Evolutionary conservation across 441 rosid genomes (phyloP).

Genomic region (Biscutella laevigata): DNA sequence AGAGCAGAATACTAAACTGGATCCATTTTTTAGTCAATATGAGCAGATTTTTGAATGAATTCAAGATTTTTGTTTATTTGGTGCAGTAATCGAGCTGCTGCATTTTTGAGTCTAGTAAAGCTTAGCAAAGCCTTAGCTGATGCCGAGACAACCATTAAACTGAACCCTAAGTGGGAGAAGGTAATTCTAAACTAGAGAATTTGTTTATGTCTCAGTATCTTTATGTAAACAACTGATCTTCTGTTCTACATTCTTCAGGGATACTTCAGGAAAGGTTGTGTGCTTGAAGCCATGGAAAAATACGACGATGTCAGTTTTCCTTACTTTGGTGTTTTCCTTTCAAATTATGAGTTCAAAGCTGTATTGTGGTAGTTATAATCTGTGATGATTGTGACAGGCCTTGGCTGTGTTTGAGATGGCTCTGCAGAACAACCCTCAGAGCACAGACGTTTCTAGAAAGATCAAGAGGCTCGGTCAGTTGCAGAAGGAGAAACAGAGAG

Average conservation of each 20-base stretch:
- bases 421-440: conserved; percentile 63
- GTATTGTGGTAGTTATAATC: neutral
- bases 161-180: conserved; percentile 95
- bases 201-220: neutral
- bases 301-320: conserved; percentile 59
- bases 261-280: conserved; percentile 88
- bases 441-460: conserved; percentile 79
- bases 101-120: conserved; percentile 76
- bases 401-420: conserved; percentile 67
- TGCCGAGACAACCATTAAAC: conserved; percentile 71
- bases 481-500: conserved; percentile 72
- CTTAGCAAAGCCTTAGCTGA: conserved; percentile 87
- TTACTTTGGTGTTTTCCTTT: neutral
- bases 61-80: neutral
- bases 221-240: neutral
- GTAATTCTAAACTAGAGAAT: conserved; percentile 21
- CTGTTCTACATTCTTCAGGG: conserved; percentile 45
- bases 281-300: conserved; percentile 89
- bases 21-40: neutral
- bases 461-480: conserved; percentile 68
- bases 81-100: conserved; percentile 89
- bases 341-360: neutral
- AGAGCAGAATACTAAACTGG: conserved; percentile 12
- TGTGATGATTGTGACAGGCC: conserved; percentile 41
- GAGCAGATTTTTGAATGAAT: neutral